Evolutionary conservation across 2,329 filamentous ascomycete species (phyloP).

Genomic region (Xylaria arbuscula): DNA sequence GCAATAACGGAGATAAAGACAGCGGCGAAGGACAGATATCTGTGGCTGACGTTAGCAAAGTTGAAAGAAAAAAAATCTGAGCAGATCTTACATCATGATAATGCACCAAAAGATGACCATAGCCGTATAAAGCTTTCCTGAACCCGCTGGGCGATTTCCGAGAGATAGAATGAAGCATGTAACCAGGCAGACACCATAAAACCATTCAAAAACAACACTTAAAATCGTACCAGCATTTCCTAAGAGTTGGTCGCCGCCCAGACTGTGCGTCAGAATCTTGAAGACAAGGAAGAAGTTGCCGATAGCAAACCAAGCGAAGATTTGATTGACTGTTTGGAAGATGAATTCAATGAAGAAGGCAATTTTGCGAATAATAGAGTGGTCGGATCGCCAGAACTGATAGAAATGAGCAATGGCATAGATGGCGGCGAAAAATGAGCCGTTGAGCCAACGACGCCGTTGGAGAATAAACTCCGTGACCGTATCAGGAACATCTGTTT

Average conservation of each 20-base stretch:
- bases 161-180: slow-evolving; percentile 95
- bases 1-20: slow-evolving; percentile 92
- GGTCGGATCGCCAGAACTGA: slow-evolving; percentile 93
- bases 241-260: slow-evolving; percentile 76
- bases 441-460: slow-evolving; percentile 96
- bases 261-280: slow-evolving; percentile 90
- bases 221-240: slow-evolving; percentile 82
- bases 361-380: slow-evolving; percentile 86
- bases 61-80: neutral
- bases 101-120: slow-evolving; percentile 99
- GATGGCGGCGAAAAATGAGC: slow-evolving; percentile 96
- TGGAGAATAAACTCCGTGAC: slow-evolving; percentile 96
- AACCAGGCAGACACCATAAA: slow-evolving; percentile 90
- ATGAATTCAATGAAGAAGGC: slow-evolving; percentile 92
- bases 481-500: slow-evolving; percentile 95
- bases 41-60: slow-evolving; percentile 48
- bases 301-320: slow-evolving; percentile 98
- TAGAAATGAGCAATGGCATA: slow-evolving; percentile 96
- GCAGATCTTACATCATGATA: slow-evolving; percentile 80
- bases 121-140: slow-evolving; percentile 91
- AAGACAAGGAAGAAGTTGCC: slow-evolving; percentile 99
- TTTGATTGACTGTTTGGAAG: slow-evolving; percentile 95
- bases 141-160: slow-evolving; percentile 94
- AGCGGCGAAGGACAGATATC: slow-evolving; percentile 93
- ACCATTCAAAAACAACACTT: slow-evolving; percentile 92